Percentiles rank a stretch among this genome's conserved stretches.
Conservation (phyloP, 768 basidiomycete genomes). For the Boletus patriciae region DNA sequence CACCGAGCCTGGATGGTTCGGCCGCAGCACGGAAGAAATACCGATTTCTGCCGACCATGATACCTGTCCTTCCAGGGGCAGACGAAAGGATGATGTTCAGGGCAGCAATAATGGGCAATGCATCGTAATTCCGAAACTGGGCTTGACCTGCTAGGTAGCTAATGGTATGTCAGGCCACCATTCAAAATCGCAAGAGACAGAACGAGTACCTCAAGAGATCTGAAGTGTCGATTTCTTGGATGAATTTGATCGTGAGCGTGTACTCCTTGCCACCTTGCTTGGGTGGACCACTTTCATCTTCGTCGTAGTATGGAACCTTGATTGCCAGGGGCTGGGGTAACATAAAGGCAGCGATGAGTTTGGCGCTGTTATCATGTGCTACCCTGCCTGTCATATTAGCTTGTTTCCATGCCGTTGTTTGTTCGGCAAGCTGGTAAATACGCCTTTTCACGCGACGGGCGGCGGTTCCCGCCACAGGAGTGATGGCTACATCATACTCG, state of each 20-base stretch:
- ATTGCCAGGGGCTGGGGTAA: constrained; percentile 45
- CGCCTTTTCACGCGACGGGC: constrained; percentile 43
- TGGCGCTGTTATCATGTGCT: constrained; percentile 50
- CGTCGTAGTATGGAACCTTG: constrained; percentile 44
- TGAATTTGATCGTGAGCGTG: constrained; percentile 44
- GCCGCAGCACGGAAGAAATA: constrained; percentile 48
- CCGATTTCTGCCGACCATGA: constrained; percentile 52
- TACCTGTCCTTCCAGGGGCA: constrained; percentile 46
- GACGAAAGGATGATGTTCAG: constrained; percentile 51
- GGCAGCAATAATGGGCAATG: constrained; percentile 48
- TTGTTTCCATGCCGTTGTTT: constrained; percentile 40
- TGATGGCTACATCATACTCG: constrained; percentile 49
- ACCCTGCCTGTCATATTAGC: constrained; percentile 41
- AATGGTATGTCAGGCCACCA: constrained; percentile 7
- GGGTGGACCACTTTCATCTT: constrained; percentile 40
- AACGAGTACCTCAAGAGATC: constrained; percentile 40
- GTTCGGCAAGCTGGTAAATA: constrained; percentile 51
- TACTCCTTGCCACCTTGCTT: constrained; percentile 40
- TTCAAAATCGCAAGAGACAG: neutral
- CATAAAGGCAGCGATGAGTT: constrained; percentile 42
- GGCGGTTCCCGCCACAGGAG: constrained; percentile 35
- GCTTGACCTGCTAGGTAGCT: constrained; percentile 49
- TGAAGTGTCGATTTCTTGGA: constrained; percentile 44
- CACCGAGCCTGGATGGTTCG: constrained; percentile 38
- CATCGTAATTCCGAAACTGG: constrained; percentile 44